Conservation (phyloP, 2,329 filamentous ascomycete genomes). For the Apiospora sp. region DNA sequence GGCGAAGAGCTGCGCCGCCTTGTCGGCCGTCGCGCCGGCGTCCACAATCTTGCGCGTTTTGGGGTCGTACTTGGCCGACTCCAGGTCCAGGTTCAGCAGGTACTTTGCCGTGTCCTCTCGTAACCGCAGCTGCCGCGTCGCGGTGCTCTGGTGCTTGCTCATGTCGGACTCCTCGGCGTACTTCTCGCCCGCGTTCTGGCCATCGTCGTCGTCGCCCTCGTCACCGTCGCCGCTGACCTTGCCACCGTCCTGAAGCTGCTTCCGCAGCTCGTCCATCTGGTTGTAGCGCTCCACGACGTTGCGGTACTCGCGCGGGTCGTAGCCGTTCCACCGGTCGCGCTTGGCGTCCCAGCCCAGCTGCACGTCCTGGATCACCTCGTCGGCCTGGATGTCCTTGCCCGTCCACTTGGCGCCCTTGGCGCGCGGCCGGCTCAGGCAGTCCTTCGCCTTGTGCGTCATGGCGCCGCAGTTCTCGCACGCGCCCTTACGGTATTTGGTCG, state of each 20-base stretch:
- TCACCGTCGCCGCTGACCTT: conserved; percentile 51
- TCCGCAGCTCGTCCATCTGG: conserved; percentile 79
- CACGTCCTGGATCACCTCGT: conserved; percentile 86
- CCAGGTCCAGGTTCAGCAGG: conserved; percentile 89
- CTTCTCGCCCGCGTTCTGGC: conserved; percentile 68
- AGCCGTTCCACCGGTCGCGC: conserved; percentile 98
- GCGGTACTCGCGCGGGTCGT: conserved; percentile 86
- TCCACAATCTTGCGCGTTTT: conserved; percentile 94
- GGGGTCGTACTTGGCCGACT: conserved; percentile 97
- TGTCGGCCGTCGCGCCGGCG: conserved; percentile 80
- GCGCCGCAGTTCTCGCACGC: conserved; percentile 98
- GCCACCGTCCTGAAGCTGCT: conserved; percentile 35
- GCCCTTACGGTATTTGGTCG: conserved; percentile 97
- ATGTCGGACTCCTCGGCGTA: conserved; percentile 98
- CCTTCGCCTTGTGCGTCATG: conserved; percentile 95
- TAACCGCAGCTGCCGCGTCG: conserved; percentile 88
- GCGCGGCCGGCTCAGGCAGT: conserved; percentile 87
- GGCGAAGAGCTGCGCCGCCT: conserved; percentile 82
- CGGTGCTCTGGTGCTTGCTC: conserved; percentile 90
- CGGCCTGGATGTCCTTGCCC: conserved; percentile 90
- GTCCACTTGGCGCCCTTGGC: conserved; percentile 93
- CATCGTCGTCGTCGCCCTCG: conserved; percentile 58
- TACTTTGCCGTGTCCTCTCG: conserved; percentile 98
- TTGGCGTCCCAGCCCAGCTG: conserved; percentile 96
- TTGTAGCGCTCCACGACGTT: conserved; percentile 90